Percentiles rank a stretch among this genome's conserved stretches.
Evolutionary conservation across 495 filamentous ascomycete genomes (phyloP).

Genomic region (Aeminium ludgeri): DNA sequence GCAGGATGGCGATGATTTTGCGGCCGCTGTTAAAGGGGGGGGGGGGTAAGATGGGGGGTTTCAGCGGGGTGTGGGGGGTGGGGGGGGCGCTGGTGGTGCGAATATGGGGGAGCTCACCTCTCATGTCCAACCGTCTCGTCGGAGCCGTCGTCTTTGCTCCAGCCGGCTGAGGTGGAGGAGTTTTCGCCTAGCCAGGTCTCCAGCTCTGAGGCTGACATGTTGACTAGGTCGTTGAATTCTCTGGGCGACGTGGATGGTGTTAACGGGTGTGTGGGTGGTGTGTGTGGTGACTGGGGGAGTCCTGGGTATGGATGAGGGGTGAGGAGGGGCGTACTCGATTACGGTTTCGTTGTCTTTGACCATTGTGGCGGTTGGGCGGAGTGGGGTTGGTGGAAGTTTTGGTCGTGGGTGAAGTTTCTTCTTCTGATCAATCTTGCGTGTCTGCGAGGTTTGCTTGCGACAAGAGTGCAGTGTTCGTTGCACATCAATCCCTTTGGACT

Average conservation of each 20-base stretch:
- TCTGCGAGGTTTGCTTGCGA: too few relatives aligned
- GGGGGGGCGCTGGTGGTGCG: too few relatives aligned
- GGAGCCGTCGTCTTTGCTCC: conserved; percentile 37
- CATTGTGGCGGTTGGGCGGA: conserved; percentile 26
- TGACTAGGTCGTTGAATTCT: conserved; percentile 53
- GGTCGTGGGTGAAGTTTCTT: too few relatives aligned
- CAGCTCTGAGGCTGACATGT: conserved; percentile 46
- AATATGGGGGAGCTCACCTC: conserved; percentile 27
- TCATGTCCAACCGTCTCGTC: conserved; percentile 51
- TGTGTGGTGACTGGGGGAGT: not conserved
- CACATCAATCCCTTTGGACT: too few relatives aligned
- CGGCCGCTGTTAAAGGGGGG: conserved; percentile 42
- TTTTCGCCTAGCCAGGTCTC: conserved; percentile 42
- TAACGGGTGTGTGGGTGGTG: conserved; percentile 1
- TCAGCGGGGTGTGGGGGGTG: too few relatives aligned
- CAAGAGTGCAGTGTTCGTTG: too few relatives aligned
- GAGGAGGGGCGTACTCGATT: conserved; percentile 28
- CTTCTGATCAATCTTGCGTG: too few relatives aligned
- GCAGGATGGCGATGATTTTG: conserved; percentile 47
- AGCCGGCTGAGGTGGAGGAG: conserved; percentile 39
- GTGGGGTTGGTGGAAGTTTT: too few relatives aligned
- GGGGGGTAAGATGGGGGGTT: too few relatives aligned
- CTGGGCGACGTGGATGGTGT: conserved; percentile 19
- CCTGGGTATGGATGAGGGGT: too few relatives aligned
- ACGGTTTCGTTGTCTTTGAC: conserved; percentile 41